Evolutionary conservation across 495 filamentous ascomycete genomes (phyloP).

Genomic region (Daldinia decipiens): DNA sequence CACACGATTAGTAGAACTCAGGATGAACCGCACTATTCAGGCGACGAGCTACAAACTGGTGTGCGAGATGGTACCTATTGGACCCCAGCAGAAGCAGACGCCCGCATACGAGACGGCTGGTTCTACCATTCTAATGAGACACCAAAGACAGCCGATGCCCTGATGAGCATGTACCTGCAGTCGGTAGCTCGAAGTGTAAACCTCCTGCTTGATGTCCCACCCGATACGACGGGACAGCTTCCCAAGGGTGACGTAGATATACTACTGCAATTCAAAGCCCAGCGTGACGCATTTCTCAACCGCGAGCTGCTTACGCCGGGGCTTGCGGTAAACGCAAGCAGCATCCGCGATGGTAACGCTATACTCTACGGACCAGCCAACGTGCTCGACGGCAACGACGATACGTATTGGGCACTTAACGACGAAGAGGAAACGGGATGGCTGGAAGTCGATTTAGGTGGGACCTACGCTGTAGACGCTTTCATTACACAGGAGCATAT

Average conservation of each 20-base stretch:
- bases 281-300: slow-evolving; percentile 39
- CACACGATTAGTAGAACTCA: slow-evolving; percentile 45
- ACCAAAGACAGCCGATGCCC: slow-evolving; percentile 38
- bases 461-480: slow-evolving; percentile 30
- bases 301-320: slow-evolving; percentile 28
- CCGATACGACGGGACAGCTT: slow-evolving; percentile 43
- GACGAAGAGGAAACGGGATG: slow-evolving; percentile 36
- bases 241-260: slow-evolving; percentile 35
- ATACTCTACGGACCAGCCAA: slow-evolving; percentile 40
- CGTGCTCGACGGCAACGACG: slow-evolving; percentile 30
- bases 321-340: slow-evolving; percentile 36
- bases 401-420: slow-evolving; percentile 42
- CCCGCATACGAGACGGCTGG: slow-evolving; percentile 44
- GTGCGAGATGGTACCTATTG: slow-evolving; percentile 44
- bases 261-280: slow-evolving; percentile 34
- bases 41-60: slow-evolving; percentile 36
- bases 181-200: slow-evolving; percentile 44
- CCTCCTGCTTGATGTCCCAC: slow-evolving; percentile 45
- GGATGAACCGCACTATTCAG: slow-evolving; percentile 39
- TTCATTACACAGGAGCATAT: slow-evolving; percentile 46
- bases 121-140: slow-evolving; percentile 44
- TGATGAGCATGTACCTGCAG: slow-evolving; percentile 46
- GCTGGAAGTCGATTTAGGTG: slow-evolving; percentile 39
- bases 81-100: slow-evolving; percentile 45
- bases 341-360: slow-evolving; percentile 32